Percentiles rank a stretch among this genome's conserved stretches.
phyloP scores from a whole-genome alignment of 305 asterid species.

The Petunia hybrid region DNA sequence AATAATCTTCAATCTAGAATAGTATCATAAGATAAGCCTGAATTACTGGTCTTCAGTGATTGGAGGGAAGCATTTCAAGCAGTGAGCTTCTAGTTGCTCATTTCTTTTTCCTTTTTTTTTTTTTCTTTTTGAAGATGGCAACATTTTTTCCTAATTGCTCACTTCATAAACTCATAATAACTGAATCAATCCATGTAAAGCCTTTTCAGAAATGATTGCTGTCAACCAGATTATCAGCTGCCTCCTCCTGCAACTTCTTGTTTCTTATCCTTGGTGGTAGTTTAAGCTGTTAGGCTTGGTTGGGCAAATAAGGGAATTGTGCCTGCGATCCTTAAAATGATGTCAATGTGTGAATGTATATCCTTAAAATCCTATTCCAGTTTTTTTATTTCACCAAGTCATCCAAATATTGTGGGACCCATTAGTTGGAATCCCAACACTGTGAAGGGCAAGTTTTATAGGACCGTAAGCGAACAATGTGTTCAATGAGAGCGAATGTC shows the following conservation, averaged over 20 bases:
- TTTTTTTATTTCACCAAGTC: not conserved
- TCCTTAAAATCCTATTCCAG: not conserved
- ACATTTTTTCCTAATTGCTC: too few species aligned
- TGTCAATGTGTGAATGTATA: not conserved
- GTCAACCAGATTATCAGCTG: not conserved
- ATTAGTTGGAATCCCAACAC: conserved; percentile 5
- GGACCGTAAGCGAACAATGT: not conserved
- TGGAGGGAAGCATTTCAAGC: not conserved
- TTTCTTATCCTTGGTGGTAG: conserved; percentile 1
- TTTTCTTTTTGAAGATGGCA: too few species aligned
- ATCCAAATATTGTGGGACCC: not conserved
- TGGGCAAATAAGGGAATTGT: not conserved
- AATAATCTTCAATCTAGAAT: not conserved
- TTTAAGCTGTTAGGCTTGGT: not conserved
- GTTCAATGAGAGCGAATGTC: not conserved
- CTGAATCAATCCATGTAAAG: not conserved
- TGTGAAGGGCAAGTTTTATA: not conserved
- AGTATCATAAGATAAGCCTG: not conserved
- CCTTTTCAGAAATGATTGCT: not conserved
- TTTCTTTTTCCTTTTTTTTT: too few species aligned
- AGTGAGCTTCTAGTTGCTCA: not conserved
- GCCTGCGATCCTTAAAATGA: conserved; percentile 2
- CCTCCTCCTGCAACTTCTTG: not conserved
- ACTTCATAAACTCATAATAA: not conserved
- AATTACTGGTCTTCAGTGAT: not conserved